Percentiles rank a stretch among this genome's conserved stretches.
Conservation (phyloP, 176 grass and related monocot species). For the Triticum monococcum region DNA sequence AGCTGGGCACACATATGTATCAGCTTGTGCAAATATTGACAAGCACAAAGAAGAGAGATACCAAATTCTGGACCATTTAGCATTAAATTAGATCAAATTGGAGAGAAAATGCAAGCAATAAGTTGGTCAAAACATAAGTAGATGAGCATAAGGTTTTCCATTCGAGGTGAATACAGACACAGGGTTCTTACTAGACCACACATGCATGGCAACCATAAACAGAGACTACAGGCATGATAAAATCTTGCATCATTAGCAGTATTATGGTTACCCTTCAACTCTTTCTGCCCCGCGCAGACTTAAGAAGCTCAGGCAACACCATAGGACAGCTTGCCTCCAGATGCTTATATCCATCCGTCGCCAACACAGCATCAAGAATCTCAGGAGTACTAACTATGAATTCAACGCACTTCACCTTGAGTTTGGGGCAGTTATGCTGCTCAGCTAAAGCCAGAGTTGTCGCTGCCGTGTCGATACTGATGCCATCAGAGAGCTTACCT, state of each 20-base stretch:
- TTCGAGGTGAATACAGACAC: neutral
- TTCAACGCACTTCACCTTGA: constrained; percentile 2
- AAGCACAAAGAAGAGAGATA: neutral
- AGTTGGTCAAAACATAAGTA: neutral
- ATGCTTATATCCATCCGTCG: neutral
- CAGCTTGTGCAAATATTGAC: neutral
- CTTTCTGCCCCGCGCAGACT: neutral
- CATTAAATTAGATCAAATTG: neutral
- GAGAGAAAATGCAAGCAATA: neutral
- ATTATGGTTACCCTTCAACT: neutral
- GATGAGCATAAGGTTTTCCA: neutral
- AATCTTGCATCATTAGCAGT: neutral
- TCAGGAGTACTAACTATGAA: neutral
- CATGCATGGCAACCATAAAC: neutral
- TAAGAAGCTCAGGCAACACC: neutral
- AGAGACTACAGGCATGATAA: neutral
- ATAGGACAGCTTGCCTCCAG: neutral
- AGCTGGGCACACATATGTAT: neutral
- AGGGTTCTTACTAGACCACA: neutral
- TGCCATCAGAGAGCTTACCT: neutral
- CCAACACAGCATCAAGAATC: constrained; percentile 23
- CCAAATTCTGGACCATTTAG: neutral
- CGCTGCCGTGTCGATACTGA: neutral
- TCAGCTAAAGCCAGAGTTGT: constrained; percentile 19
- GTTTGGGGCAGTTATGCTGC: constrained; percentile 13